Conservation (phyloP, 2,329 filamentous ascomycete species). For the Endocalyx cinctus region DNA sequence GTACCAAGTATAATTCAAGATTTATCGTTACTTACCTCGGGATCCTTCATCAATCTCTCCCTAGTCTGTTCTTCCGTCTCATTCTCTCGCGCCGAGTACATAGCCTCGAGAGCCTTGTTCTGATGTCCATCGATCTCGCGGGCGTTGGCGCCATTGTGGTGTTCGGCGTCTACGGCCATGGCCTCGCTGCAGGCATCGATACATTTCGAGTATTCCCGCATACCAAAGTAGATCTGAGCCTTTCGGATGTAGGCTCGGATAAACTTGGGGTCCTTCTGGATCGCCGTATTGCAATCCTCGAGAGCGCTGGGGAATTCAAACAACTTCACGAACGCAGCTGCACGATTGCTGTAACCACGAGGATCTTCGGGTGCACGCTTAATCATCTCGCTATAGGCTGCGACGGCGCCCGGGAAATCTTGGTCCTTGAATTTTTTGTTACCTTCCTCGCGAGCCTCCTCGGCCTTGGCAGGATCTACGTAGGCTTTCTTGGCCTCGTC, state of each 20-base stretch:
- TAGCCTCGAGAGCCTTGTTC: constrained; percentile 84
- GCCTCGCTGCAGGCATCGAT: constrained; percentile 86
- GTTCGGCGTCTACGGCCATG: constrained; percentile 65
- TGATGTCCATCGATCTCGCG: constrained; percentile 92
- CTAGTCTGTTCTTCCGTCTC: constrained; percentile 96
- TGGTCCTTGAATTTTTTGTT: constrained; percentile 96
- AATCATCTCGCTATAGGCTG: constrained; percentile 92
- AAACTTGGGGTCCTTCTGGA: constrained; percentile 86
- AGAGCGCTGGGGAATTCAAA: constrained; percentile 93
- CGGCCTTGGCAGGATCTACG: constrained; percentile 84
- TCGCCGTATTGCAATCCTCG: constrained; percentile 85
- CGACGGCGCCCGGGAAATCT: constrained; percentile 92
- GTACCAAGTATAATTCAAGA: too few species aligned
- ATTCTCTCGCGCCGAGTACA: constrained; percentile 86
- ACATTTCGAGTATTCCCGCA: constrained; percentile 97
- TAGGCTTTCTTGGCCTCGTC: constrained; percentile 74
- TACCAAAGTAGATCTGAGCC: constrained; percentile 90
- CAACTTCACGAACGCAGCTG: constrained; percentile 93
- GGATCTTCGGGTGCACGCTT: constrained; percentile 92
- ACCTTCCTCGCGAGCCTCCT: constrained; percentile 89
- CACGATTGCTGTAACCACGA: constrained; percentile 94
- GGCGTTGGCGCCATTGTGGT: constrained; percentile 68
- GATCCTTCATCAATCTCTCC: constrained; percentile 83
- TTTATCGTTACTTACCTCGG: constrained; percentile 78
- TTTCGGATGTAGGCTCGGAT: constrained; percentile 96